Base-by-base conservation (phyloP, 805 yeast genomes). In the Torulaspora quercuum region DNA sequence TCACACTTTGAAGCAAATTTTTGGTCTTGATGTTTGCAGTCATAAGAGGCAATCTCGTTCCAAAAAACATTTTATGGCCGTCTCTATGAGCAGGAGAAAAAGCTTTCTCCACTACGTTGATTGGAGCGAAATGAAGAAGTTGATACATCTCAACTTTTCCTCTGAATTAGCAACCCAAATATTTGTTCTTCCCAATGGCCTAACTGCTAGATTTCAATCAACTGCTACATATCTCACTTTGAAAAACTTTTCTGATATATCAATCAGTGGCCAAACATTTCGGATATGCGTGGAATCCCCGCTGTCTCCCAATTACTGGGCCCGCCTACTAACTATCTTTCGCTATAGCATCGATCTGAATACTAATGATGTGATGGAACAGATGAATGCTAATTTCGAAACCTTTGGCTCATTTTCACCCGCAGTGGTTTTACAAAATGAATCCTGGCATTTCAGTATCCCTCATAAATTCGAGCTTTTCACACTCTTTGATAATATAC, bases 381-480 rank as follows among this genome's bases (percentile, higher is more conserved):
- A 58, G 20, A 33, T 39, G 25, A 19, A 33, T 13, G 23, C 29
- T 4, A 37, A 37, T n/a, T 44, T 45, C 19, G 42, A 42, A 5
- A 24, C 34, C 10, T 33, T 44, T 7, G 44, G 48, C 4, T 42
- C 43, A 1, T 43, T 45, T 5, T 36, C 48, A n/a, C 51, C 59
- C 50, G 49, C 75, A 70, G 65, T 62, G 63, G 27, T 61, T 61
- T 30, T 66, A 50, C 48, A 56, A 52, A 50, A 67, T 62, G 52
- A 67, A 51, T 33, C 66, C 39, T 65, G 76, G 48, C 71, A 79
- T 36, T 54, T 81, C 28, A 66, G 68, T 15, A 67, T 87, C 33
- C 96, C 97, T 0, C 76, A 81, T 56, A 76, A 78, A 36, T 84
- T 84, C 53, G 68, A 83, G 34, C 76, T 85, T 37, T 85, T 84